A percentile compares a stretch with the other conserved stretches of the same genome.
Evolutionary conservation across 108 stramenopile species (phyloP).

Genomic region (Nannochloropsis oceanica): DNA sequence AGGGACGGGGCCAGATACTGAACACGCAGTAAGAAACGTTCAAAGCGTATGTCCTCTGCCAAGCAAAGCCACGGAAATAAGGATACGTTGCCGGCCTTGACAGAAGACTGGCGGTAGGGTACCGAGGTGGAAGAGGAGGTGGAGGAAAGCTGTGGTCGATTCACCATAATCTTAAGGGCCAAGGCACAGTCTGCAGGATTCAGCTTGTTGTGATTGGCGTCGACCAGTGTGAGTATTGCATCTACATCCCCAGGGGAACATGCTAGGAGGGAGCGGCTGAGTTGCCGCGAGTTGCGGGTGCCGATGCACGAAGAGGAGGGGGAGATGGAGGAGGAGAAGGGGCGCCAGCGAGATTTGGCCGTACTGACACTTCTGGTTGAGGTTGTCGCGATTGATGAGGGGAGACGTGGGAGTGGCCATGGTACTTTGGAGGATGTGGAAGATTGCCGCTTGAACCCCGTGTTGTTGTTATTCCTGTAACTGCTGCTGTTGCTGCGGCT

Average conservation of each 20-base stretch:
- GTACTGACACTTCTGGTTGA: neutral
- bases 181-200: neutral
- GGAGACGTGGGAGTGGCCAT: too few species aligned
- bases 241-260: neutral
- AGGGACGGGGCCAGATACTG: neutral
- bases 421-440: too few species aligned
- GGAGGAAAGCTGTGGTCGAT: neutral
- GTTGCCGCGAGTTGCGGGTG: neutral
- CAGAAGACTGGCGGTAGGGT: neutral
- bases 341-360: neutral
- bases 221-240: neutral
- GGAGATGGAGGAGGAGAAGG: neutral
- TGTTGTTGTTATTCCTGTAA: too few species aligned
- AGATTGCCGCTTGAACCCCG: too few species aligned
- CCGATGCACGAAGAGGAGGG: neutral
- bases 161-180: neutral
- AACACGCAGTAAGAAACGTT: neutral
- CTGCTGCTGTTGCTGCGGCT: too few species aligned
- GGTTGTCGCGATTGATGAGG: too few species aligned
- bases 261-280: neutral
- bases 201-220: neutral
- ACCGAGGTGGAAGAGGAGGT: too few species aligned
- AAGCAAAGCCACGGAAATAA: neutral
- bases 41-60: neutral
- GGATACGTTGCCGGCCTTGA: too few species aligned